phyloP scores from a whole-genome alignment of 2,329 filamentous ascomycete species.

The Leptodontidium sp. region DNA sequence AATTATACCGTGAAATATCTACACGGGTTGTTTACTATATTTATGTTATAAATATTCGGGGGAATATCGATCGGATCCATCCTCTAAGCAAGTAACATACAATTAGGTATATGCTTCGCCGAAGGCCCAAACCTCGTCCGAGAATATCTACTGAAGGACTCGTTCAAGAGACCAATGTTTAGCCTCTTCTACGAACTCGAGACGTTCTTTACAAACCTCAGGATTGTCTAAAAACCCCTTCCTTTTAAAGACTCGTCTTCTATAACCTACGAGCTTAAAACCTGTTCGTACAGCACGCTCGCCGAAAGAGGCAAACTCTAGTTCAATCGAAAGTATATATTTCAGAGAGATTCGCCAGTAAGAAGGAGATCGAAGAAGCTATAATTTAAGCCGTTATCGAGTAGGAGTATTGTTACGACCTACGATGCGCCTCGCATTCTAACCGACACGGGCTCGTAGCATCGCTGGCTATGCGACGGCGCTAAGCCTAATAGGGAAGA shows the following conservation, averaged over 20 bases:
- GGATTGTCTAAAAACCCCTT: constrained; percentile 24
- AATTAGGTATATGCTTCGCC: constrained; percentile 14
- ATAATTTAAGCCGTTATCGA: neutral
- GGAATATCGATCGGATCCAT: constrained; percentile 12
- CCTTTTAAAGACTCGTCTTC: neutral
- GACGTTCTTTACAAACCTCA: neutral
- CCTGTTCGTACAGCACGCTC: neutral
- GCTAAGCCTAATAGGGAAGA: too few species aligned
- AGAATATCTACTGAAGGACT: constrained; percentile 25
- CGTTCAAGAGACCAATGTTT: constrained; percentile 13
- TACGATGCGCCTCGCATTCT: too few species aligned
- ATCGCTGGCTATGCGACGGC: too few species aligned
- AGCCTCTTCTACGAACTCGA: constrained; percentile 15
- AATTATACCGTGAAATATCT: constrained; percentile 26
- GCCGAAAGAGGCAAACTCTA: neutral
- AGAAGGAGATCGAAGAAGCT: neutral
- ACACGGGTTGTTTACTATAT: constrained; percentile 21
- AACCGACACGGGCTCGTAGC: too few species aligned
- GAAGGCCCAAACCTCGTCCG: constrained; percentile 25
- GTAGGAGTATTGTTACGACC: too few species aligned
- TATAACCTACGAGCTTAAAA: neutral
- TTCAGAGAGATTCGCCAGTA: neutral
- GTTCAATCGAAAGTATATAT: neutral
- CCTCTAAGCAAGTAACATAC: neutral
- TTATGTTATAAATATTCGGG: constrained; percentile 20